Percentiles rank a stretch among this genome's conserved stretches.
phyloP scores from a whole-genome alignment of 805 yeast species.

The Ogataea trehalophila region DNA sequence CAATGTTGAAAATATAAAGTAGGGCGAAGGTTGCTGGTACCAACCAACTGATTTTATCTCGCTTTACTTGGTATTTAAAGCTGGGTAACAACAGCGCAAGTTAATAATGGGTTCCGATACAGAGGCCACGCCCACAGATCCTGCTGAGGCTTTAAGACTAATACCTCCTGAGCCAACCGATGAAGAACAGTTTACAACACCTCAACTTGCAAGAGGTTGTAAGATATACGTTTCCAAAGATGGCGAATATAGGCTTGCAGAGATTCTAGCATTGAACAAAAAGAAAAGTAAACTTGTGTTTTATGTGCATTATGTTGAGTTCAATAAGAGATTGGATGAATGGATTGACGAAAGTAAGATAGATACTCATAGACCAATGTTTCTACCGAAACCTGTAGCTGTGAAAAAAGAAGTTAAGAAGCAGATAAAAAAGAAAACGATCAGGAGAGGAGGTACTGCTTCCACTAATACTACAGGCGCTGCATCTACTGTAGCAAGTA shows the following conservation, averaged over 20 bases:
- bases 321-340: constrained; percentile 94
- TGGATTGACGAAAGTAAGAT: constrained; percentile 78
- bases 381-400: constrained; percentile 59
- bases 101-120: constrained; percentile 26
- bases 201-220: constrained; percentile 68
- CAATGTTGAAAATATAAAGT: no score
- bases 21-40: no score
- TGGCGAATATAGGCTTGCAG: constrained; percentile 75
- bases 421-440: constrained; percentile 32
- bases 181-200: constrained; percentile 28
- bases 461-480: constrained; percentile 27
- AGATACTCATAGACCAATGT: constrained; percentile 64
- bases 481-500: constrained; percentile 1
- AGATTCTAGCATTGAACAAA: constrained; percentile 69
- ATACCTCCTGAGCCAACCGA: constrained; percentile 29
- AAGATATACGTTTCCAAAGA: constrained; percentile 81
- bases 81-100: no score
- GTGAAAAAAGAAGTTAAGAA: constrained; percentile 38
- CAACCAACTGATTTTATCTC: no score
- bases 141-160: constrained; percentile 24
- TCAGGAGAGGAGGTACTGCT: constrained; percentile 1
- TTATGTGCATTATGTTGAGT: constrained; percentile 92
- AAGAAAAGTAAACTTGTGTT: constrained; percentile 75
- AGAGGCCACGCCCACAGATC: constrained; percentile 24
- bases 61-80: not conserved